phyloP scores from a whole-genome alignment of 371 early-diverging fungal genomes.

The Mucor velutinosus region DNA sequence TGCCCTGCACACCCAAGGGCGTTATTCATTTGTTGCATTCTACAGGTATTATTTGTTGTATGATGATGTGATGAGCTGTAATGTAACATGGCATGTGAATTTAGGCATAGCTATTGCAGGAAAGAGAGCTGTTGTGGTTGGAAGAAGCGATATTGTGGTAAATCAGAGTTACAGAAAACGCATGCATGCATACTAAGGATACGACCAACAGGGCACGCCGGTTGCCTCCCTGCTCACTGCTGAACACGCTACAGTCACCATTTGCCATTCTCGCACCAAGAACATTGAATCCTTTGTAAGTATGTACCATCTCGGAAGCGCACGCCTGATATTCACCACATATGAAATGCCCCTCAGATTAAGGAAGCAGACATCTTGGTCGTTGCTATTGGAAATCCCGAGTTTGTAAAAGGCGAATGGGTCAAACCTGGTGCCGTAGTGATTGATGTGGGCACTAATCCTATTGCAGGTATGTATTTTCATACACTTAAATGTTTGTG shows the following conservation, averaged over 20 bases:
- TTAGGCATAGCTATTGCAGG: constrained; percentile 12
- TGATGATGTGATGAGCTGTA: neutral
- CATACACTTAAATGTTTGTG: neutral
- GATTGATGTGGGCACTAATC: constrained; percentile 94
- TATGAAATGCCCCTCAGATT: constrained; percentile 31
- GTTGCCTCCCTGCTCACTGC: constrained; percentile 76
- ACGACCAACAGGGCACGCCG: constrained; percentile 65
- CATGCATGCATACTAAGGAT: too few species aligned
- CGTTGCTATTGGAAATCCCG: constrained; percentile 82
- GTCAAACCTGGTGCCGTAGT: constrained; percentile 90
- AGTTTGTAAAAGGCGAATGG: constrained; percentile 87
- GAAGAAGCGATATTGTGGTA: constrained; percentile 89
- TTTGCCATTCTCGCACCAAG: constrained; percentile 86
- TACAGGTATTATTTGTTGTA: constrained; percentile 20
- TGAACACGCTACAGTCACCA: constrained; percentile 86
- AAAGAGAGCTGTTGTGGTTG: constrained; percentile 80
- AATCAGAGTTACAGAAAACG: neutral
- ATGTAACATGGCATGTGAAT: neutral
- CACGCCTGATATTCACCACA: neutral
- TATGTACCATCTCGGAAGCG: neutral
- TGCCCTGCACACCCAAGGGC: constrained; percentile 94
- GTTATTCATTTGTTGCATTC: constrained; percentile 78
- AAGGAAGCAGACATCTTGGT: constrained; percentile 86
- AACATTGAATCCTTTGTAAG: constrained; percentile 71
- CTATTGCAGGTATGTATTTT: constrained; percentile 56